Base-by-base conservation (phyloP, 345 rosid genomes). In the Erysimum cheiranthoides region DNA sequence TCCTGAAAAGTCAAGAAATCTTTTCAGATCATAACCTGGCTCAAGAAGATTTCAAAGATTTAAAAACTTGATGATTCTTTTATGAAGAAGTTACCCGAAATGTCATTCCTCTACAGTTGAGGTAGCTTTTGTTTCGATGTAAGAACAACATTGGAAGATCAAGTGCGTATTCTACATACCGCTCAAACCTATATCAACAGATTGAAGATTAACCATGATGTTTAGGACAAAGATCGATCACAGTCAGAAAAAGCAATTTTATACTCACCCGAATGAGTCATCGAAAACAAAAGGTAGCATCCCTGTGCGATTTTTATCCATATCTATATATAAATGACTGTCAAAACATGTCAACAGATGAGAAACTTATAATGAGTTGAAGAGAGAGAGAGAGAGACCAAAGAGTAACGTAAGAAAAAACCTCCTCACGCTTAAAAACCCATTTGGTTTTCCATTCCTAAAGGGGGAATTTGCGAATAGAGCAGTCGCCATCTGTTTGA, bases 391-490 rank as follows among this genome's bases (percentile, higher is more conserved):
- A 3, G 1, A 46, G 34, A 42, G 17, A 9, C 10, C 0, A 10
- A 45, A 5, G 3, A 45, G 39, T 49, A 28, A 39, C 16, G 52
- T 73, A 38, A 31, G 17, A 28, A 51, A 16, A 21, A 61, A 93
- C 98, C 98, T 94, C 80, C 97, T 86, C 85, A 85, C 83, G 85
- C 96, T 94, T 73, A 94, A 87, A 83, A 80, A 92, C 73, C 97
- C 98, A 76, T 90, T 94, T 71, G 92, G 96, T 81, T 87, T 90
- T 83, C 97, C 98, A 54, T 90, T 86, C 1, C 89, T 87, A 65
- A 94, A 94, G 61, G 97, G 98, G 46, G 98, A 94, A 81, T 94
- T 94, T 14, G 96, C 96, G 82, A 94, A 92, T n/a, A 92, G 75
- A 68, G 97, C 97, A 12, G 97, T 92, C 36, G 90, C 96, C 49